Base-by-base conservation (phyloP, 1,284 basidiomycete genomes). In the Tetrapyrgos nigripes region DNA sequence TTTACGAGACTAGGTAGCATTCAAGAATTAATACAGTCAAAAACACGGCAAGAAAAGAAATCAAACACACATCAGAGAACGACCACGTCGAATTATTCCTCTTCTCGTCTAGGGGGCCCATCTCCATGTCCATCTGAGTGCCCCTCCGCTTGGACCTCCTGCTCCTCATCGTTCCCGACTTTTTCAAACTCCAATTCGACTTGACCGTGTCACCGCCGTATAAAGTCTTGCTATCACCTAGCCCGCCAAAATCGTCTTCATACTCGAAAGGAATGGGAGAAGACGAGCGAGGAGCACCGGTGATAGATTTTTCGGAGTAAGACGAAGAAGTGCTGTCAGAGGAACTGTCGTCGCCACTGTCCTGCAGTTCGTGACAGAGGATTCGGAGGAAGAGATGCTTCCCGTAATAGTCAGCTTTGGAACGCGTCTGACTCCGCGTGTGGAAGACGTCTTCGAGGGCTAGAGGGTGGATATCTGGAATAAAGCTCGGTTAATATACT, bases 371-470 rank as follows among this genome's bases (percentile, higher is more conserved):
- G 61, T 91, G 87, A 57, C 81, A 83, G 14, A 90, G 76, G 35
- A 88, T 68, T 37, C 84, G 84, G 19, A 91, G 72, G 74, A 91
- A 91, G n/a, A 91, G 77, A 66, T 91, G 88, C 54, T 83, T 78
- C 6, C 74, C 71, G 69, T 88, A 91, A 67, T 90, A 91, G 64
- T 91, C 88, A 4, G 80, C 82, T 68, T 91, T 91, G 8, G 86
- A 88, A 45, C 86, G 83, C n/a, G 80, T 78, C 46, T 85, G 79
- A 23, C 79, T 76, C 35, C 80, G 80, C 56, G 81, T 77, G 63
- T 88, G 85, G 21, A 91, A 78, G 19, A 91, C 76, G 64, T 91
- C 89, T 68, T 91, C 88, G 31, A 92, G 74, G 2, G 87, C 83
- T 3, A 91, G 81, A 0, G 87, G 86, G 66, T 91, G 89, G 27